phyloP scores from a whole-genome alignment of 345 rosid species.

The Melastoma malabathricum region DNA sequence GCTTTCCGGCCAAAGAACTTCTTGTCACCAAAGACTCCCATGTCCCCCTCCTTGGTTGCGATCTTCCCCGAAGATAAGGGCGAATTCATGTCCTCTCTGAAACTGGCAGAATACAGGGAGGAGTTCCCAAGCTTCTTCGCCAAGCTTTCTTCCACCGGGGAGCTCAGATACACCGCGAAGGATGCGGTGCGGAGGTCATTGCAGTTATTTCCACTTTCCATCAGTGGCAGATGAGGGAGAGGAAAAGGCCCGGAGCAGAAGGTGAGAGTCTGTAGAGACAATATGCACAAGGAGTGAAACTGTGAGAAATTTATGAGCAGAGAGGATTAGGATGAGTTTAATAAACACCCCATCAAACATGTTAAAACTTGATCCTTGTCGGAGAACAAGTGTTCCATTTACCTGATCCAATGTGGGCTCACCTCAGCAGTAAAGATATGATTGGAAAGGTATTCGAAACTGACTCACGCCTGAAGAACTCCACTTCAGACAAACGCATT shows the following conservation, averaged over 20 bases:
- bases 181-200: slow-evolving; percentile 24
- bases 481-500: too few species aligned
- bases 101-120: slow-evolving; percentile 9
- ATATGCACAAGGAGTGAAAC: too few species aligned
- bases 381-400: too few species aligned
- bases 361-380: too few species aligned
- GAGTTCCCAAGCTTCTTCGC: slow-evolving; percentile 19
- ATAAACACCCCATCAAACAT: too few species aligned
- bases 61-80: slow-evolving; percentile 14
- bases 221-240: background rate
- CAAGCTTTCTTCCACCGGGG: slow-evolving; percentile 18
- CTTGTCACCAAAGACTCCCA: slow-evolving; percentile 39
- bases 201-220: slow-evolving; percentile 16
- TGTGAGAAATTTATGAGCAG: too few species aligned
- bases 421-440: too few species aligned
- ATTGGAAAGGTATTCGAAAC: too few species aligned
- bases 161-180: slow-evolving; percentile 20
- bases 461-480: too few species aligned
- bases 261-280: background rate
- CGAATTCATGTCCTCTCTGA: slow-evolving; percentile 11
- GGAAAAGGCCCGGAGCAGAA: background rate
- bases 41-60: slow-evolving; percentile 21
- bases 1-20: slow-evolving; percentile 33
- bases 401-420: too few species aligned
- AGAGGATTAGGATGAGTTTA: too few species aligned